Percentiles rank a stretch among this genome's conserved stretches.
Evolutionary conservation across 2,329 filamentous ascomycete genomes (phyloP).

Genomic region (Colletotrichum eremochloae): DNA sequence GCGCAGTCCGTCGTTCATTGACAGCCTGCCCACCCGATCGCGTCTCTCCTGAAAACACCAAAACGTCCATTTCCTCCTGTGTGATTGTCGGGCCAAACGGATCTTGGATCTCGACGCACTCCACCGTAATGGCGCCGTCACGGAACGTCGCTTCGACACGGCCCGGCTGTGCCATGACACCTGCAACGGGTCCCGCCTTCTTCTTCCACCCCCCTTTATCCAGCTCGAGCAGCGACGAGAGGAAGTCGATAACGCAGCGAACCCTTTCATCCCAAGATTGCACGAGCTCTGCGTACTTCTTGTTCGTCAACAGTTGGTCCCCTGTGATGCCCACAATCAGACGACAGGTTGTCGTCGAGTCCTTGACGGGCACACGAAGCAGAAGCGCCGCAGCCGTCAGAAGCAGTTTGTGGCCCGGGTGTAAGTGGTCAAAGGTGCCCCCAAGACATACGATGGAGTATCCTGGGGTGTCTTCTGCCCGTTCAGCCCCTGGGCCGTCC

Average conservation of each 20-base stretch:
- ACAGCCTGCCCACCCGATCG: slow-evolving; percentile 85
- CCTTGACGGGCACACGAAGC: slow-evolving; percentile 64
- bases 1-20: slow-evolving; percentile 83
- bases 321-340: slow-evolving; percentile 91
- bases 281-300: slow-evolving; percentile 86
- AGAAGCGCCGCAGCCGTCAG: slow-evolving; percentile 88
- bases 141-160: slow-evolving; percentile 68
- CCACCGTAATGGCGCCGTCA: slow-evolving; percentile 72
- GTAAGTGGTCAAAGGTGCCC: slow-evolving; percentile 96
- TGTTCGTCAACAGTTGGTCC: slow-evolving; percentile 87
- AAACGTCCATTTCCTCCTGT: slow-evolving; percentile 79
- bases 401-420: slow-evolving; percentile 95
- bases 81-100: slow-evolving; percentile 92
- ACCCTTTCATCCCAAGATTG: slow-evolving; percentile 85
- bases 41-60: slow-evolving; percentile 92
- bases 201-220: slow-evolving; percentile 59
- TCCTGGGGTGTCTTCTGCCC: slow-evolving; percentile 23
- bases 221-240: slow-evolving; percentile 71
- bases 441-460: slow-evolving; percentile 77
- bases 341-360: slow-evolving; percentile 59
- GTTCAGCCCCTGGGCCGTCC: slow-evolving; percentile 23
- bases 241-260: slow-evolving; percentile 76
- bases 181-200: slow-evolving; percentile 52
- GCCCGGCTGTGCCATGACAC: slow-evolving; percentile 51
- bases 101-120: slow-evolving; percentile 88